phyloP scores from a whole-genome alignment of 2,329 filamentous ascomycete species.

The Chrysoporthe puriensis region DNA sequence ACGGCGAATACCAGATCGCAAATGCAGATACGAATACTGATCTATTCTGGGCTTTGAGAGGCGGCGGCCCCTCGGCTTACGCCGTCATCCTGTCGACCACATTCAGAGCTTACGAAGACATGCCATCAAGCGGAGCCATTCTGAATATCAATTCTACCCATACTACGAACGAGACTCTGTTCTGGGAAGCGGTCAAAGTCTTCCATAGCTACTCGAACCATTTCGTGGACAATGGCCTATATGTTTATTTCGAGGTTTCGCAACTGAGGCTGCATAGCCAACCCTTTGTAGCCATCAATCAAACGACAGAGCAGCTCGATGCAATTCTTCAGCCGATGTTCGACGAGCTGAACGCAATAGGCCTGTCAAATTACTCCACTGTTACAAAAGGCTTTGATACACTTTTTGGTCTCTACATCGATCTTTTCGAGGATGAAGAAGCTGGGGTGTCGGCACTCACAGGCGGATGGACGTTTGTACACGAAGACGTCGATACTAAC shows the following conservation, averaged over 20 bases:
- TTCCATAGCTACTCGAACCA: background rate
- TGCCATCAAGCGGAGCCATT: slow-evolving; percentile 46
- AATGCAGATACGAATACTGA: slow-evolving; percentile 49
- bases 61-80: slow-evolving; percentile 57
- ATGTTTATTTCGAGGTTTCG: background rate
- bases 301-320: background rate
- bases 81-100: slow-evolving; percentile 52
- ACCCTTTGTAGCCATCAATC: background rate
- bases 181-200: slow-evolving; percentile 45
- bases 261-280: background rate
- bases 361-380: slow-evolving; percentile 32
- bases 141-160: slow-evolving; percentile 43
- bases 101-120: slow-evolving; percentile 56
- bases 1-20: slow-evolving; percentile 47
- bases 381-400: slow-evolving; percentile 37
- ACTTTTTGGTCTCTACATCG: slow-evolving; percentile 43
- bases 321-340: background rate
- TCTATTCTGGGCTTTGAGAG: slow-evolving; percentile 60
- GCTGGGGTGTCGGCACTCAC: slow-evolving; percentile 41
- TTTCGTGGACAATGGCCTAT: background rate
- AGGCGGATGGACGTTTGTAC: slow-evolving; percentile 44
- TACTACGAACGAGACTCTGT: slow-evolving; percentile 44
- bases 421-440: slow-evolving; percentile 43
- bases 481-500: slow-evolving; percentile 41
- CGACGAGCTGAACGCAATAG: background rate